A percentile compares a stretch with the other conserved stretches of the same genome.
Conservation (phyloP, 768 basidiomycete genomes). For the Filobasidium floriforme region DNA sequence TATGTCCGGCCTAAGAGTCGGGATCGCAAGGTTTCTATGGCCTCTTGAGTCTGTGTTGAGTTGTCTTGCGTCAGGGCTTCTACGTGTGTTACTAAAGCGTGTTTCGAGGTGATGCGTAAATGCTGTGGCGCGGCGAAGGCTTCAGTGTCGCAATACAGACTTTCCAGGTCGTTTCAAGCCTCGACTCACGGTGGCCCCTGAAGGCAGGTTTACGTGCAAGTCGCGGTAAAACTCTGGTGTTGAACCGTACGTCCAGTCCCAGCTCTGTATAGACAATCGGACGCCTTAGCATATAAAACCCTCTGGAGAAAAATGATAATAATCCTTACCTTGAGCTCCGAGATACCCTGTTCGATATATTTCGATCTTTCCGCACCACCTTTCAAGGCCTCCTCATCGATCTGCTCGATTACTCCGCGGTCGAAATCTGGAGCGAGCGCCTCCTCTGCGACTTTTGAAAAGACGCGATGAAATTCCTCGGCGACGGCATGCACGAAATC, state of each 20-base stretch:
- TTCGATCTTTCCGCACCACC: slow-evolving; percentile 24
- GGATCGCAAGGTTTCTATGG: no score
- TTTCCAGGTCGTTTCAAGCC: neutral
- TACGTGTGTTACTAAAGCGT: slow-evolving; percentile 34
- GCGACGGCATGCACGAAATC: slow-evolving; percentile 64
- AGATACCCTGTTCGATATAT: slow-evolving; percentile 62
- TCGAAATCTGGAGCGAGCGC: neutral
- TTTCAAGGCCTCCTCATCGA: slow-evolving; percentile 50
- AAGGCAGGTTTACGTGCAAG: slow-evolving; percentile 45
- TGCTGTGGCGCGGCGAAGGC: neutral
- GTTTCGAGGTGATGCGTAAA: slow-evolving; percentile 29
- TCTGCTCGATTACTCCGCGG: slow-evolving; percentile 37
- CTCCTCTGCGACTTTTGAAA: slow-evolving; percentile 25
- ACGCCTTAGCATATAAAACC: neutral
- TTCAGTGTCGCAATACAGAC: neutral
- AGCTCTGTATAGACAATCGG: slow-evolving; percentile 52
- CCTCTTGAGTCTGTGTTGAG: no score
- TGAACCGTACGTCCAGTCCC: slow-evolving; percentile 90
- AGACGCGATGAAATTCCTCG: slow-evolving; percentile 53
- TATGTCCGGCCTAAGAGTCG: no score
- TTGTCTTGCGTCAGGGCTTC: no score
- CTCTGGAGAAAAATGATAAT: neutral
- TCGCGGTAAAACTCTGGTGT: slow-evolving; percentile 84
- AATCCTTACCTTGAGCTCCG: slow-evolving; percentile 60
- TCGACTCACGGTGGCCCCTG: slow-evolving; percentile 49